Conservation (phyloP, 176 grass and related monocot genomes). For the Canna indica region DNA sequence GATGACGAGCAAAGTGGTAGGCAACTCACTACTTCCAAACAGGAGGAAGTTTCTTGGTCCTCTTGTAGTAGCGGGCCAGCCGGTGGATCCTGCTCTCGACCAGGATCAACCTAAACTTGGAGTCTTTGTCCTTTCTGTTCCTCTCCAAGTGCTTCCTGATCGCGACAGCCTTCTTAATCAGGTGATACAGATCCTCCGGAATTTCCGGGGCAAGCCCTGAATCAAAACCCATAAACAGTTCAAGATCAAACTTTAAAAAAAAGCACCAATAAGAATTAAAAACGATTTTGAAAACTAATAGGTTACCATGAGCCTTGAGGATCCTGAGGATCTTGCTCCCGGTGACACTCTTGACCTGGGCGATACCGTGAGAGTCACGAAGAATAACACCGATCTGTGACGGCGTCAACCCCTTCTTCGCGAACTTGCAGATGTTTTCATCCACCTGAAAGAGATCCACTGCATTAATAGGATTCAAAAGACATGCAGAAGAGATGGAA, state of each 20-base stretch:
- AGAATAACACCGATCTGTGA: slow-evolving; percentile 19
- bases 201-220: slow-evolving; percentile 4
- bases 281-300: not conserved
- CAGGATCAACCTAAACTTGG: slow-evolving; percentile 15
- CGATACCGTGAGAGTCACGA: slow-evolving; percentile 16
- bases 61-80: slow-evolving; percentile 14
- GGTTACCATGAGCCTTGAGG: slow-evolving; percentile 12
- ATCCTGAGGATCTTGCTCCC: slow-evolving; percentile 16
- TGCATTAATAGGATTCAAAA: not conserved
- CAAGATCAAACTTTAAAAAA: not conserved
- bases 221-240: not conserved
- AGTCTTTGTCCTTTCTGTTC: slow-evolving; percentile 15
- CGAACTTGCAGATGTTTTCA: slow-evolving; percentile 9
- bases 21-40: slow-evolving; percentile 6
- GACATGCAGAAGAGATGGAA: not conserved
- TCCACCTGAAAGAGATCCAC: slow-evolving; percentile 3
- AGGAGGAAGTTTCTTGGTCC: slow-evolving; percentile 13
- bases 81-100: slow-evolving; percentile 18
- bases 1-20: not conserved
- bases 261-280: not conserved
- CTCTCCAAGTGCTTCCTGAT: slow-evolving; percentile 20
- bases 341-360: slow-evolving; percentile 13
- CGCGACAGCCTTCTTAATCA: slow-evolving; percentile 17
- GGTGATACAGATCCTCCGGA: slow-evolving; percentile 13
- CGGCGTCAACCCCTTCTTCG: slow-evolving; percentile 6